A percentile compares a stretch with the other conserved stretches of the same genome.
Conservation (phyloP, 2,329 filamentous ascomycete species). For the Clarireedia hainanense region DNA sequence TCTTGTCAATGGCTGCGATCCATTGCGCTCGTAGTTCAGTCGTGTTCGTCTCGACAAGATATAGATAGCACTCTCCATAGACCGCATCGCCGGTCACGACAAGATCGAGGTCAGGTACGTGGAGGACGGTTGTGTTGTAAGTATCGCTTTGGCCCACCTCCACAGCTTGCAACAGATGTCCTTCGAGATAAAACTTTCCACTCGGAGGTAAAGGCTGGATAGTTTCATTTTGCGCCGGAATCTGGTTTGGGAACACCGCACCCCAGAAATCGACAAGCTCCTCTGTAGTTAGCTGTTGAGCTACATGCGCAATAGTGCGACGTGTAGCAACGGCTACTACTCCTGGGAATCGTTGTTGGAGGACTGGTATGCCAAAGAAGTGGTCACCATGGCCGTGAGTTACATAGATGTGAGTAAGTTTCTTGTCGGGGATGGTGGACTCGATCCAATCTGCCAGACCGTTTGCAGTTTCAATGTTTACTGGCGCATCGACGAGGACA, state of each 20-base stretch:
- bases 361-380: constrained; percentile 29
- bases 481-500: not conserved
- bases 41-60: constrained; percentile 28
- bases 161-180: constrained; percentile 8
- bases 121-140: constrained; percentile 25
- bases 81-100: constrained; percentile 31
- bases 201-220: not conserved
- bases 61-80: constrained; percentile 29
- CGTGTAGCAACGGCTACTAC: not conserved
- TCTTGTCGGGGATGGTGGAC: constrained; percentile 21
- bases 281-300: not conserved
- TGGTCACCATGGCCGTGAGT: constrained; percentile 36
- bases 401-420: constrained; percentile 31
- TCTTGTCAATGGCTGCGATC: constrained; percentile 25
- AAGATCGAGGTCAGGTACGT: constrained; percentile 25
- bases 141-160: constrained; percentile 28
- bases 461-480: not conserved
- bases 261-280: not conserved
- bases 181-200: not conserved
- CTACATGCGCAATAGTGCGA: not conserved
- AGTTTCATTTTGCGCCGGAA: not conserved
- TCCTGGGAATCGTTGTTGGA: constrained; percentile 29
- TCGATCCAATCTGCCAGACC: constrained; percentile 32
- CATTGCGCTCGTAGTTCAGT: constrained; percentile 25
- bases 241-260: not conserved